Base-by-base conservation (phyloP, 2,329 filamentous ascomycete genomes). In the Ambrosiella cleistominuta region DNA sequence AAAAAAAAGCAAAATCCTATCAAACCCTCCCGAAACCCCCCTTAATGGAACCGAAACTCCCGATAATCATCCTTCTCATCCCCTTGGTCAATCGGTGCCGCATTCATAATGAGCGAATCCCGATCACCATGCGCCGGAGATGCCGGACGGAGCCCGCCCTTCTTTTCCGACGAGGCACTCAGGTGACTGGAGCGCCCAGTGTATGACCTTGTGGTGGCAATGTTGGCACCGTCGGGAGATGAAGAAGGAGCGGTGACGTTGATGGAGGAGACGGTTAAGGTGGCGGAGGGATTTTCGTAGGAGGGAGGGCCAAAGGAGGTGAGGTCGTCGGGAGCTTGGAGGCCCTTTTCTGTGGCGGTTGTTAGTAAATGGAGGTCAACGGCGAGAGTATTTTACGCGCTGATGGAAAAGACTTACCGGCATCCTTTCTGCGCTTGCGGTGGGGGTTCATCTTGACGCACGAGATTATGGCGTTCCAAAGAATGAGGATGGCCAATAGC, bases 371-470 rank as follows among this genome's bases (percentile, higher is more conserved):
- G 27, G 13, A 66, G 39, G 11, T n/a, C 39, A 42, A 42, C n/a
- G 2, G 2, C 17, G 49, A 51, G 49, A 27, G n/a, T 12, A 42
- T 11, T 52, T 47, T 59, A 1, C 39, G 36, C 7, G 35, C 9
- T 17, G 35, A 58, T 54, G 17, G 19, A 7, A 54, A 42, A 47
- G 11, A 7, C 47, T 80, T 86, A 88, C 88, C 88, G 69, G 88
- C 81, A 72, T 91, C 87, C 79, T 94, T 95, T 71, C 88, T 83
- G 66, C 83, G 83, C 76, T 85, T 85, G 63, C 86, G 82, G 70
- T 97, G 91, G 3, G 91, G 90, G 72, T 97, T 97, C 72, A 89
- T 80, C 68, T 85, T 86, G 77, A 82, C 82, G 71, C 83, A 89
- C 56, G 82, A 78, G 64, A 88, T 86, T 66, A 96, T 81, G 52